Base-by-base conservation (phyloP, 163 green algal species). In the Scenedesmus sp. region DNA sequence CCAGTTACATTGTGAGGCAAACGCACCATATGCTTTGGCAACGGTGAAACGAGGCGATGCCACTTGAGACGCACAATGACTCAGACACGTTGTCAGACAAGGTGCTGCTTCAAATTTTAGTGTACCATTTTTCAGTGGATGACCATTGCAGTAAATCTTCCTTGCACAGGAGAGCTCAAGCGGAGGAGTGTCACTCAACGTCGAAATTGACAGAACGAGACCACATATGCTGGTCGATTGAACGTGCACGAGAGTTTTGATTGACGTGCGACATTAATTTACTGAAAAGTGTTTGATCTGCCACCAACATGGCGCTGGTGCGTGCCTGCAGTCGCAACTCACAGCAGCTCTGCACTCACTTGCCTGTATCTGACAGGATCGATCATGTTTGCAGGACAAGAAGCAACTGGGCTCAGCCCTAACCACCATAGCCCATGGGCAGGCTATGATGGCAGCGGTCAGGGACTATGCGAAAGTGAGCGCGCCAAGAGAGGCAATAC, bases 401-500 rank as follows among this genome's bases (percentile, higher is more conserved):
- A 95, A 95, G 56, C 83, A 93, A 77, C 82, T 94, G 79, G 91
- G 91, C 10, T 74, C 55, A 13, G 88, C 91, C 16, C 84, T 95
- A 55, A 93, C 86, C 52, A 91, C 84, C 20, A 95, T 95, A 67
- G 93, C 93, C 1, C 90, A 95, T 90, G 88, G 73, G 10, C 82
- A 98, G 84, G 97, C 95, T 0, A 97, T 99, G 95, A 91, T 94
- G 60, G 97, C 97, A 52, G 98, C 98, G 18, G 97, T 96, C 8
- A 93, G 96, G 55, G 97, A 99, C 94, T 99, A 99, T 91, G 96
- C 97, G 79, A 95, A 98, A 94, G 97, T 97, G 79, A 9, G 86
- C 82, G 60, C n/a, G 52, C 66, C 46, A 86, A 82, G 4, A 18
- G 76, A 74, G 18, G 20, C 23, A 79, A 52, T 23, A 23, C 52